Percentiles rank a stretch among this genome's conserved stretches.
phyloP scores from a whole-genome alignment of 768 basidiomycete species.

The Termitomyces heimii region DNA sequence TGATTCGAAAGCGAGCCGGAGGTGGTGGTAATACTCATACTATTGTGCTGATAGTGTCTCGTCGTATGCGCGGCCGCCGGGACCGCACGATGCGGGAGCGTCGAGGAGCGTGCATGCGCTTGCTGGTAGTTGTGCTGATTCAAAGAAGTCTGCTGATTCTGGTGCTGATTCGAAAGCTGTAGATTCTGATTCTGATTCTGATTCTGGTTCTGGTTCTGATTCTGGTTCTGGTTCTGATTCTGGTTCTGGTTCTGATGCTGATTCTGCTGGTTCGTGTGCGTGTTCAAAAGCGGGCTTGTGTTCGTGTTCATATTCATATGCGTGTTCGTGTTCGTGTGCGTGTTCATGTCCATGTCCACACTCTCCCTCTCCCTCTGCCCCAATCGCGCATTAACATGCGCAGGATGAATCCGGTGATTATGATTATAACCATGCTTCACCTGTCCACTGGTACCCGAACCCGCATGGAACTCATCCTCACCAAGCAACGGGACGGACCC shows the following conservation, averaged over 20 bases:
- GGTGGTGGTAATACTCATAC: slow-evolving; percentile 31
- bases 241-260: not conserved
- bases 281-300: slow-evolving; percentile 9
- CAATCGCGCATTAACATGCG: slow-evolving; percentile 11
- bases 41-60: slow-evolving; percentile 43
- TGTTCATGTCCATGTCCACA: slow-evolving; percentile 7
- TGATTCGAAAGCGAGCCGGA: not conserved
- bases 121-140: slow-evolving; percentile 21
- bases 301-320: slow-evolving; percentile 7
- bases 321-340: slow-evolving; percentile 9
- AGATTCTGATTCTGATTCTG: not conserved
- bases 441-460: not conserved
- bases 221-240: not conserved
- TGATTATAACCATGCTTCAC: slow-evolving; percentile 6
- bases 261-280: not conserved
- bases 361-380: not conserved
- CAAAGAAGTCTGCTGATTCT: not conserved
- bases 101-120: slow-evolving; percentile 38
- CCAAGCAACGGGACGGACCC: slow-evolving; percentile 17
- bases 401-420: slow-evolving; percentile 10
- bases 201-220: not conserved
- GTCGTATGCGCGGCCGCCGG: slow-evolving; percentile 21
- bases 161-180: not conserved
- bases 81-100: slow-evolving; percentile 35
- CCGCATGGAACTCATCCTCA: slow-evolving; percentile 33